Evolutionary conservation across 768 basidiomycete species (phyloP).

Genomic region (Hygrocybe punicea): DNA sequence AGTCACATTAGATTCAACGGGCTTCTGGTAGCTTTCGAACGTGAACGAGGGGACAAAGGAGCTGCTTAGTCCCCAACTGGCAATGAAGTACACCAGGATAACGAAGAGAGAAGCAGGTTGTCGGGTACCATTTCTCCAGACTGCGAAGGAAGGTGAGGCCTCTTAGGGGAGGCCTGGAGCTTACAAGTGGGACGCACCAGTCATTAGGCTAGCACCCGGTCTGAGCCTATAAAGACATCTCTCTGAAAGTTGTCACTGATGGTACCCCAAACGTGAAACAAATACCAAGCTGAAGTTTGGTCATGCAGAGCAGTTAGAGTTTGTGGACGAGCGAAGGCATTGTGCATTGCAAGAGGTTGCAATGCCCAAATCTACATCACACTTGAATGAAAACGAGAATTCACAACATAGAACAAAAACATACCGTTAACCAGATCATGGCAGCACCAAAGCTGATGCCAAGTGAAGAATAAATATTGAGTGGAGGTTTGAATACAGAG

Average conservation of each 20-base stretch:
- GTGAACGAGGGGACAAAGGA: not conserved
- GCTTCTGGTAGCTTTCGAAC: not conserved
- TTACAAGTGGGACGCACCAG: not conserved
- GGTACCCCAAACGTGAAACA: not conserved
- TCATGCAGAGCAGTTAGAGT: slow-evolving; percentile 3
- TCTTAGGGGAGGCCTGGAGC: not conserved
- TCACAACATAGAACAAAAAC: not conserved
- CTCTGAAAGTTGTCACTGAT: not conserved
- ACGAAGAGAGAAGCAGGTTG: not conserved
- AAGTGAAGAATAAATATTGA: not conserved
- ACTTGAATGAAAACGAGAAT: not conserved
- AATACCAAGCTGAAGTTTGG: not conserved
- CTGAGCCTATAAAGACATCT: not conserved
- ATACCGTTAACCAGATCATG: not conserved
- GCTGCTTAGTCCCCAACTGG: not conserved
- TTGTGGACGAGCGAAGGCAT: not conserved
- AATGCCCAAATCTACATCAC: not conserved
- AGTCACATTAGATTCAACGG: not conserved
- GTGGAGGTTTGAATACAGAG: not conserved
- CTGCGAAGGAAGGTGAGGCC: not conserved
- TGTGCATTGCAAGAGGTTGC: not conserved
- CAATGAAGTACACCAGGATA: slow-evolving; percentile 1
- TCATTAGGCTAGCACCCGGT: not conserved
- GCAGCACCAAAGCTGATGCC: not conserved
- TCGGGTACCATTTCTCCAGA: not conserved